Base-by-base conservation (phyloP, 2,329 filamentous ascomycete genomes). In the Ceratocystis albifundus region DNA sequence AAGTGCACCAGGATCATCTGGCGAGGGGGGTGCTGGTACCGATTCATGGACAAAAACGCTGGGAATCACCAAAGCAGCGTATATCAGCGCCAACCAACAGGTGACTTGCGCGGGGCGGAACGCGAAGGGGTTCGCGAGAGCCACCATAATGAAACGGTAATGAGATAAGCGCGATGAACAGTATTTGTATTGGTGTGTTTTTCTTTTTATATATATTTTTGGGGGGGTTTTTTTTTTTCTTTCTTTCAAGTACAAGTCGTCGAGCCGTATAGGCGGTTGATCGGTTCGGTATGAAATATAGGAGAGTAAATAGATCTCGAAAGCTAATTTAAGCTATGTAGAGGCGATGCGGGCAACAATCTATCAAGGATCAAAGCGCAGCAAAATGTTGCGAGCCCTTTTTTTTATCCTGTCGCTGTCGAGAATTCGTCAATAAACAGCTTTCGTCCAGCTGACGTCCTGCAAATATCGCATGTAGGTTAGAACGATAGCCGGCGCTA, bases 41-140 rank as follows among this genome's bases (percentile, higher is more conserved):
- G 83, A 83, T 75, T 90, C 86, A 73, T 96, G 89, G 69, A 91
- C 80, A 71, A 87, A 79, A 66, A 94, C 77, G 65, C 92, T 80
- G 67, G 85, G 86, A 53, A 89, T 83, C 72, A 90, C 77, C 61
- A 97, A 77, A 66, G 88, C 88, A 66, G 94, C 79, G 76, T 97
- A 97, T 68, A 90, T 79, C 69, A 85, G 73, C 12, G 85, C 85
- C 53, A 86, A 87, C 79, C 92, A 87, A 73, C 96, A 80, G 45
- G 89, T 92, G 67, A 97, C 93, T 63, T 90, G 87, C 70, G 84
- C 80, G 32, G 90, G 88, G 69, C 84, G 85, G 76, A 97, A 99
- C 68, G 86, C 87, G 72, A 96, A 78, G 1, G 83, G 83, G 69
- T 85, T 86, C 32, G 53, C 67, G 48, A 68, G 45, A 28, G 48